phyloP scores from a whole-genome alignment of 306 rosid genomes.

The Cicer judaicum region DNA sequence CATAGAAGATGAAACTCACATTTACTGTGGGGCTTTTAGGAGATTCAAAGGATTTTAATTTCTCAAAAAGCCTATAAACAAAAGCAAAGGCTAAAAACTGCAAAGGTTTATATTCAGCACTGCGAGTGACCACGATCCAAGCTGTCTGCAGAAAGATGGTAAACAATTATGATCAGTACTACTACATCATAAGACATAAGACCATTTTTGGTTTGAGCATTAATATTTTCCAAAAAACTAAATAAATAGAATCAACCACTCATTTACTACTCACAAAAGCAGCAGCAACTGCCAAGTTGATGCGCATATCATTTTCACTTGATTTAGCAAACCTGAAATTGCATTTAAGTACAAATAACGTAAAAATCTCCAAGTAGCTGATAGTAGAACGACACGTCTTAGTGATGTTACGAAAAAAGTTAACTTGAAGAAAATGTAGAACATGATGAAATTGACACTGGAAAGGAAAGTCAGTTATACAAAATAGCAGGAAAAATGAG shows the following conservation, averaged over 20 bases:
- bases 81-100: conserved; percentile 90
- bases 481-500: conserved; percentile 19
- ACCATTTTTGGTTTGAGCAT: conserved; percentile 19
- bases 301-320: conserved; percentile 70
- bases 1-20: conserved; percentile 60
- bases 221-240: background rate
- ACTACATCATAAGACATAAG: conserved; percentile 24
- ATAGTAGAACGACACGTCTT: conserved; percentile 5
- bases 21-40: conserved; percentile 65
- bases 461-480: conserved; percentile 20
- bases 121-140: conserved; percentile 75
- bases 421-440: conserved; percentile 35
- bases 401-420: background rate
- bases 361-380: conserved; percentile 26
- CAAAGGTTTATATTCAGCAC: conserved; percentile 86
- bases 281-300: conserved; percentile 88
- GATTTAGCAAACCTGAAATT: conserved; percentile 85
- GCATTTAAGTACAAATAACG: conserved; percentile 42
- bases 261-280: conserved; percentile 75
- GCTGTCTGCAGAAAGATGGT: conserved; percentile 69
- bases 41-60: conserved; percentile 83
- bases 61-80: conserved; percentile 95
- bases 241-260: conserved; percentile 25
- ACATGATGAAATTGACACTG: conserved; percentile 7
- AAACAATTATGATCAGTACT: conserved; percentile 36